Conservation (phyloP, 2,329 filamentous ascomycete species). For the Aureobasidium sp. region DNA sequence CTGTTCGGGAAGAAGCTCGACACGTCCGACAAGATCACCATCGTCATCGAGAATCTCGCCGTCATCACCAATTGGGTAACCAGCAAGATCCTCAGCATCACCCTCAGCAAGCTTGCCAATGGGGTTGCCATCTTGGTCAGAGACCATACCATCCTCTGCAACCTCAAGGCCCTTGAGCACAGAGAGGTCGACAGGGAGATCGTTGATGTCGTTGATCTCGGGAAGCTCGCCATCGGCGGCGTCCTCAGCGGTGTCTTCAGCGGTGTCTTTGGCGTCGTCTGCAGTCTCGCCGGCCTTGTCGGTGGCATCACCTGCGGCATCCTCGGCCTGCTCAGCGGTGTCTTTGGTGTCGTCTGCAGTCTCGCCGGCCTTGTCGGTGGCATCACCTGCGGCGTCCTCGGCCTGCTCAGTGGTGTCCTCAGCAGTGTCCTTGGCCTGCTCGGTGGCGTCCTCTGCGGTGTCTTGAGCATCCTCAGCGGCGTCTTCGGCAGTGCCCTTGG, state of each 20-base stretch:
- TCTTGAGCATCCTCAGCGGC: constrained; percentile 25
- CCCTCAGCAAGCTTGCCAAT: constrained; percentile 44
- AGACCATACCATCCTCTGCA: constrained; percentile 45
- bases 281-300: constrained; percentile 20
- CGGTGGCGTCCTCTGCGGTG: constrained; percentile 23
- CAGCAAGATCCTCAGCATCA: constrained; percentile 43
- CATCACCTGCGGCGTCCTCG: constrained; percentile 16
- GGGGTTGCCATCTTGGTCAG: constrained; percentile 41
- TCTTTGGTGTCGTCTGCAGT: constrained; percentile 21
- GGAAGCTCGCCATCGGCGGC: constrained; percentile 27
- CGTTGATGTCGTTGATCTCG: constrained; percentile 26
- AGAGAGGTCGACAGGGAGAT: constrained; percentile 35
- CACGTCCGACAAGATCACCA: constrained; percentile 46
- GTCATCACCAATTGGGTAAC: constrained; percentile 44
- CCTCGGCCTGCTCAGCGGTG: constrained; percentile 16
- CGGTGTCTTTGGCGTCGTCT: constrained; percentile 28
- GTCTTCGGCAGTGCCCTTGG: constrained; percentile 19
- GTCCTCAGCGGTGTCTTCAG: constrained; percentile 25
- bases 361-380: constrained; percentile 21
- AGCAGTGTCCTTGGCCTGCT: constrained; percentile 27
- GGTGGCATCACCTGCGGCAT: constrained; percentile 26
- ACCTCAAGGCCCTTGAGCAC: constrained; percentile 44
- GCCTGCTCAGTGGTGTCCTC: constrained; percentile 20
- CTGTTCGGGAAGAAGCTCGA: constrained; percentile 40
- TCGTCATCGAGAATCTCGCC: constrained; percentile 49